Conservation (phyloP, 495 filamentous ascomycete genomes). For the Apodospora peruviana region DNA sequence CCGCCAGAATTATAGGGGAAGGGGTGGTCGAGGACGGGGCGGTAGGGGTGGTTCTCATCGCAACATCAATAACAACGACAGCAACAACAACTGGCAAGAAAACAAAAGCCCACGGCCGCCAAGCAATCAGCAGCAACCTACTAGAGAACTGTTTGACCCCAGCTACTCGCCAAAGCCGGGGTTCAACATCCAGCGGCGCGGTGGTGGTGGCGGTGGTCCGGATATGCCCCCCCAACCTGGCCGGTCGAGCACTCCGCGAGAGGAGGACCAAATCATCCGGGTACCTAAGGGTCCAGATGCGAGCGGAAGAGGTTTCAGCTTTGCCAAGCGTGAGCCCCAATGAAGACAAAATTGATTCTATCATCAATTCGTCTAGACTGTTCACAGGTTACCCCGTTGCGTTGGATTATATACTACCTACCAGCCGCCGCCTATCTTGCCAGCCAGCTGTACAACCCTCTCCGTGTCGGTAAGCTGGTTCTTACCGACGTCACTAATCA, state of each 20-base stretch:
- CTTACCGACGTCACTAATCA: conserved; percentile 93
- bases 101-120: conserved; percentile 11
- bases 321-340: conserved; percentile 31
- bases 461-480: conserved; percentile 63
- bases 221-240: conserved; percentile 37
- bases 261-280: conserved; percentile 52
- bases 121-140: conserved; percentile 16
- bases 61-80: conserved; percentile 10
- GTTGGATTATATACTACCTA: too few species aligned
- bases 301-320: conserved; percentile 66
- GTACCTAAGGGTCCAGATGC: conserved; percentile 69
- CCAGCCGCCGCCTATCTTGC: conserved; percentile 93
- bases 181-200: conserved; percentile 42
- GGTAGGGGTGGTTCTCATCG: conserved; percentile 11
- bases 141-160: conserved; percentile 66
- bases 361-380: conserved; percentile 5
- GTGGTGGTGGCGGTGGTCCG: conserved; percentile 46
- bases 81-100: conserved; percentile 18
- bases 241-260: conserved; percentile 40
- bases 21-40: conserved; percentile 20
- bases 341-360: conserved; percentile 31
- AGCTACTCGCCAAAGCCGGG: conserved; percentile 57
- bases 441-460: conserved; percentile 80
- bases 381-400: conserved; percentile 1
- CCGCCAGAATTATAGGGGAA: conserved; percentile 19